Base-by-base conservation (phyloP, 345 rosid genomes). In the Arabis alpina region DNA sequence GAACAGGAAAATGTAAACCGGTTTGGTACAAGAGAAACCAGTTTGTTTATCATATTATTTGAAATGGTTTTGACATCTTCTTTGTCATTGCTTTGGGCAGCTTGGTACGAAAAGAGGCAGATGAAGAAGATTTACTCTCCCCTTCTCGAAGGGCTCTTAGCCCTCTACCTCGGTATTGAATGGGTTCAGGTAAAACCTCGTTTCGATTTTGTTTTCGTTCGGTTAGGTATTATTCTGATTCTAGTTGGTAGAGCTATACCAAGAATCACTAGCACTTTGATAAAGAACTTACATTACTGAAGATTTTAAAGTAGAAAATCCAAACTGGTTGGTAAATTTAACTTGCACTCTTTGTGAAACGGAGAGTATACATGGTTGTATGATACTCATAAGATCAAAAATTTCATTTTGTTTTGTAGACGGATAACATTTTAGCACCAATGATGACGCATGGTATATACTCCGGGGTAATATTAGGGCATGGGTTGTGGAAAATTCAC, bases 71-170 rank as follows among this genome's bases (percentile, higher is more conserved):
- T 54, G 14, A 13, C 5, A 40, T 50, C n/a, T 51, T 41, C 6
- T 57, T 28, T 54, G 52, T 30, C 43, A 44, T 25, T 61, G 53
- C 7, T 52, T 64, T 58, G n/a, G n/a, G 72, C 83, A 94, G 99
- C 96, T 51, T 91, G 98, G 98, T 93, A 93, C 13, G 89, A 93
- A 76, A 91, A 89, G 81, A 86, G 98, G 80, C 97, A 91, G 72
- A 87, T 93, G 98, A 93, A 84, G 74, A 91, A 91, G 83, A 91
- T 93, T 41, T 93, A 93, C 82, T 93, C 97, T 32, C 98, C 97
- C 4, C 94, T 93, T 14, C 85, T 93, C 24, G 97, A 93, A 91
- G 97, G 97, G 30, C 78, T 93, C 54, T 80, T 91, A 71, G 94
- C 91, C 7, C 86, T 93, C 48, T 93, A 91, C 83, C 97, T 91